Evolutionary conservation across 768 basidiomycete species (phyloP).

Genomic region (Tulasnella sp.): DNA sequence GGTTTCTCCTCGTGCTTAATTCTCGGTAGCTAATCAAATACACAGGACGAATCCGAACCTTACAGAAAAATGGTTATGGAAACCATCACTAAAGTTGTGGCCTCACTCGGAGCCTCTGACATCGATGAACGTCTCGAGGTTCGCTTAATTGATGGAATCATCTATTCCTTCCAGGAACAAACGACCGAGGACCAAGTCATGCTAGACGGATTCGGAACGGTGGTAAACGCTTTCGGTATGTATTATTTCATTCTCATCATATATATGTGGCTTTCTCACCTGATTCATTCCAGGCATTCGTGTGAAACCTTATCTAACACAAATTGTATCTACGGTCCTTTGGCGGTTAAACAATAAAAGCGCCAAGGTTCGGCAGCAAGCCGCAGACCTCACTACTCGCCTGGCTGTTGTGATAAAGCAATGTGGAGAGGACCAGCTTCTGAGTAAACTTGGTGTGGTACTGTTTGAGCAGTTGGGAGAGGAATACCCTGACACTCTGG

Average conservation of each 20-base stretch:
- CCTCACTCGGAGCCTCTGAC: conserved; percentile 89
- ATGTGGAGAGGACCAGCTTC: conserved; percentile 88
- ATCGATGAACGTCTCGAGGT: conserved; percentile 94
- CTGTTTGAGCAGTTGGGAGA: conserved; percentile 98
- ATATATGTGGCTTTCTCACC: not conserved
- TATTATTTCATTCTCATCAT: conserved; percentile 4
- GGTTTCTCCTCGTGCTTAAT: not conserved
- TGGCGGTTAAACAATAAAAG: conserved; percentile 99
- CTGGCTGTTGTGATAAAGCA: conserved; percentile 97
- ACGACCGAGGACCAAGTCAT: conserved; percentile 98
- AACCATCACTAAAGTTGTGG: conserved; percentile 93
- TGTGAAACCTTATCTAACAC: conserved; percentile 95
- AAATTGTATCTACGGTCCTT: conserved; percentile 96
- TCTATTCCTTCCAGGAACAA: conserved; percentile 99
- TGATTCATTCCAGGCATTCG: conserved; percentile 47
- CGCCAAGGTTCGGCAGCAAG: conserved; percentile 97
- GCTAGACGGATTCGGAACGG: conserved; percentile 96
- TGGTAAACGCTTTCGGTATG: conserved; percentile 78
- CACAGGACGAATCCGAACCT: conserved; percentile 62
- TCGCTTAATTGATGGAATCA: conserved; percentile 92
- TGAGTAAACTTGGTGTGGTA: conserved; percentile 93
- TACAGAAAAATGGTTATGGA: conserved; percentile 99
- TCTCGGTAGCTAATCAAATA: not conserved
- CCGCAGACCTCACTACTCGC: conserved; percentile 94
- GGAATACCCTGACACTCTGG: conserved; percentile 97